Evolutionary conservation across 2,329 filamentous ascomycete genomes (phyloP).

Genomic region (Aspergillus sp.): DNA sequence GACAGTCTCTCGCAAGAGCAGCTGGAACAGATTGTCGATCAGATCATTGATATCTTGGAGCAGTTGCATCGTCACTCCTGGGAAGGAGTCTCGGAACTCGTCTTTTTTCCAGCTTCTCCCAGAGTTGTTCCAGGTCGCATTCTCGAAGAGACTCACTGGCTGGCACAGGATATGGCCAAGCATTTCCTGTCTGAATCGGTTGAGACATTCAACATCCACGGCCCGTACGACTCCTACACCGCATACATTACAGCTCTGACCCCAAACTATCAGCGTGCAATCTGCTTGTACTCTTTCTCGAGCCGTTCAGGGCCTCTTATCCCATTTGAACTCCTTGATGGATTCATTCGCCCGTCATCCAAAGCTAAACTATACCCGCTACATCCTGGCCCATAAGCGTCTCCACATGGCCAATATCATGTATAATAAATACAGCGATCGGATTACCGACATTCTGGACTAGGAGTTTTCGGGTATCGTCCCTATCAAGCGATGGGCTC

Average conservation of each 20-base stretch:
- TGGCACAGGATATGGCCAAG: slow-evolving; percentile 21
- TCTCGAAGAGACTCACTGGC: slow-evolving; percentile 35
- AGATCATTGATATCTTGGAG: slow-evolving; percentile 23
- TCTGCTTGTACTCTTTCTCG: slow-evolving; percentile 21
- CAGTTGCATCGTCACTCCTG: slow-evolving; percentile 20
- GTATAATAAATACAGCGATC: slow-evolving; percentile 15
- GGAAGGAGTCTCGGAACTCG: background rate
- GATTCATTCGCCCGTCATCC: slow-evolving; percentile 1
- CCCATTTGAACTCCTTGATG: slow-evolving; percentile 21
- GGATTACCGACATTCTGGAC: slow-evolving; percentile 30
- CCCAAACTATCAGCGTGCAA: slow-evolving; percentile 20
- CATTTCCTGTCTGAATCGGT: slow-evolving; percentile 22
- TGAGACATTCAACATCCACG: background rate
- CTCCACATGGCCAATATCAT: slow-evolving; percentile 35
- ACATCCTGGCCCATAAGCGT: slow-evolving; percentile 33
- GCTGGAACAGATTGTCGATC: slow-evolving; percentile 18
- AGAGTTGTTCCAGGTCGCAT: slow-evolving; percentile 16
- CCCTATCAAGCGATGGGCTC: slow-evolving; percentile 31
- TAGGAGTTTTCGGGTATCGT: slow-evolving; percentile 37
- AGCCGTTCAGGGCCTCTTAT: slow-evolving; percentile 19
- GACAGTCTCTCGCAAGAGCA: slow-evolving; percentile 10
- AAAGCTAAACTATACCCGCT: slow-evolving; percentile 14
- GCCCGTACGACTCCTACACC: slow-evolving; percentile 11
- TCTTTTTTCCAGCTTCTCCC: background rate
- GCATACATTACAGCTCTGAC: slow-evolving; percentile 19